A percentile compares a stretch with the other conserved stretches of the same genome.
Evolutionary conservation across 164 flowering plant species (phyloP).

Genomic region (Tetracentron sinense): DNA sequence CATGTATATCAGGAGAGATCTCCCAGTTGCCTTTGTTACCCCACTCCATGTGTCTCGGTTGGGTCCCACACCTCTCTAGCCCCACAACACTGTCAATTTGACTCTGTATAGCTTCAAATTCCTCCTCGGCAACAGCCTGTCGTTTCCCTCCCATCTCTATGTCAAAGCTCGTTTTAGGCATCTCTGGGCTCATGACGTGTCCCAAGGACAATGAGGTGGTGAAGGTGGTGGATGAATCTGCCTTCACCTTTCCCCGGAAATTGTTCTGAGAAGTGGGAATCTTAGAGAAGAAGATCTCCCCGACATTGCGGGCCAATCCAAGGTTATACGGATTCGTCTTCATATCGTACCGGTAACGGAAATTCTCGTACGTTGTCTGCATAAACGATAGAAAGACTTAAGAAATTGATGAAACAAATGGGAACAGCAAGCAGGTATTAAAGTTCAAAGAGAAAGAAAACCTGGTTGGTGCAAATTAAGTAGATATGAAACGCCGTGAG

Average conservation of each 20-base stretch:
- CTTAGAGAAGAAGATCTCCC: constrained; percentile 49
- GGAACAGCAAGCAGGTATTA: background rate
- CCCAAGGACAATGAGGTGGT: constrained; percentile 19
- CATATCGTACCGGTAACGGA: constrained; percentile 58
- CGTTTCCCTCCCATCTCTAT: constrained; percentile 52
- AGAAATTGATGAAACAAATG: background rate
- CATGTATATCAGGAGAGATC: constrained; percentile 38
- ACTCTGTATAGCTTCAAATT: constrained; percentile 54
- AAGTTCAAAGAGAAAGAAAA: constrained; percentile 7
- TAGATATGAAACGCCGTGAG: constrained; percentile 70
- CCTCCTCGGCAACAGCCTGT: constrained; percentile 51
- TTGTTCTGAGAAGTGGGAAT: constrained; percentile 52
- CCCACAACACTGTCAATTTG: constrained; percentile 40
- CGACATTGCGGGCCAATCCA: constrained; percentile 43
- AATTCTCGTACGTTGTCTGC: constrained; percentile 90
- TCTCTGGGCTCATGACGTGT: constrained; percentile 38
- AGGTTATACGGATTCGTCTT: constrained; percentile 60
- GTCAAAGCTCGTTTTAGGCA: constrained; percentile 46
- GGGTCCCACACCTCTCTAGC: constrained; percentile 38
- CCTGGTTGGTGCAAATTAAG: constrained; percentile 69
- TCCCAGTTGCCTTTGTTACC: constrained; percentile 45
- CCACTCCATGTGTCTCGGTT: constrained; percentile 31
- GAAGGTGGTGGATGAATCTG: constrained; percentile 18
- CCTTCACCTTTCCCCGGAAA: constrained; percentile 47
- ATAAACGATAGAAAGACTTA: constrained; percentile 12